These are phyloP conservation scores for Fusarium sp. DNA, from an alignment of 2,329 filamentous ascomycete genomes.

Conservation along the genomic window DNA sequence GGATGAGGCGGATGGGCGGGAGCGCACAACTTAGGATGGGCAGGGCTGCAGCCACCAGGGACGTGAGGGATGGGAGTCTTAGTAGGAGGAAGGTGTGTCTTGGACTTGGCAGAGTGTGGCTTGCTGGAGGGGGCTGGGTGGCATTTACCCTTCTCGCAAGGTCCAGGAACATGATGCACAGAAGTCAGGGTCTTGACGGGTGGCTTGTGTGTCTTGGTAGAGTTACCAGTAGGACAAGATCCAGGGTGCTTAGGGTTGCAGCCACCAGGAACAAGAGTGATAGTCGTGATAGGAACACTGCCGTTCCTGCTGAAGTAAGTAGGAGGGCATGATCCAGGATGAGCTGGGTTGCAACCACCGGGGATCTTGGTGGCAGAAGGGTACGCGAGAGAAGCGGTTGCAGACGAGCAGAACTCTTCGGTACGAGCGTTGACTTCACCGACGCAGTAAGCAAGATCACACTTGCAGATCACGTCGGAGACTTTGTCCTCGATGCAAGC, in stretches of 20 bases:
- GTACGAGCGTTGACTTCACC: constrained; percentile 2
- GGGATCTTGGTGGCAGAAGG: constrained; percentile 19
- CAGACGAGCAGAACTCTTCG: constrained; percentile 14
- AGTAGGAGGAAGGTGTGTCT: constrained; percentile 10
- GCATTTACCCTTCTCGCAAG: background rate
- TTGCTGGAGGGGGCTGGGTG: background rate
- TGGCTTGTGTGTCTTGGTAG: background rate
- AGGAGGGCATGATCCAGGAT: constrained; percentile 28
- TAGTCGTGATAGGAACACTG: background rate
- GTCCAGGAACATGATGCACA: background rate
- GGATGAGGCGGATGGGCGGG: constrained; percentile 12
- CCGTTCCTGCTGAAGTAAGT: background rate
- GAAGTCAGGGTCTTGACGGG: background rate
- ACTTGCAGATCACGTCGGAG: background rate
- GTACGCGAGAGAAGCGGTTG: constrained; percentile 9
- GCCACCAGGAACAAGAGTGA: background rate
- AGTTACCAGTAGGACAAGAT: background rate
- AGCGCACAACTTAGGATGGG: constrained; percentile 17
- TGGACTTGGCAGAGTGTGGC: background rate
- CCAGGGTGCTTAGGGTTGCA: background rate
- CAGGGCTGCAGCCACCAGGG: constrained; percentile 25
- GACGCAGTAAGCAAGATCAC: background rate
- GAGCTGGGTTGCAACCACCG: constrained; percentile 27
- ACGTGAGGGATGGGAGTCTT: background rate
- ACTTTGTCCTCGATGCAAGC: background rate